Conservation (phyloP, 2,329 filamentous ascomycete species). For the Aspergillus ibericus region DNA sequence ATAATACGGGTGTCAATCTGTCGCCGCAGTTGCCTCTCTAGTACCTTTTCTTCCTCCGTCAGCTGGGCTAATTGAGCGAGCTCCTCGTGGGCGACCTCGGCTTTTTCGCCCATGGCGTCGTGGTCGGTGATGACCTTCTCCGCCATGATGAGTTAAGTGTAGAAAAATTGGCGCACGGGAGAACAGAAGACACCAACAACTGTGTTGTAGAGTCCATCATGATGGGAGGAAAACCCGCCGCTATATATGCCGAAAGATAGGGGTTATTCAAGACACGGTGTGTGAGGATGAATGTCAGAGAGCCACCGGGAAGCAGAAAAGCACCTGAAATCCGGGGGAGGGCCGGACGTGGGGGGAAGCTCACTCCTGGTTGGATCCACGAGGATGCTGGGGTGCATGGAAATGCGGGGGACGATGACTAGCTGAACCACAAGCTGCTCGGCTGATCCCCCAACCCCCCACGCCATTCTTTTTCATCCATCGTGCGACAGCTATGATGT, state of each 20-base stretch:
- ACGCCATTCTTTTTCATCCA: neutral
- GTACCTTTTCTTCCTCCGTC: constrained; percentile 33
- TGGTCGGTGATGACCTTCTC: constrained; percentile 11
- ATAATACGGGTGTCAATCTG: constrained; percentile 42
- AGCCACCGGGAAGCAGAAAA: neutral
- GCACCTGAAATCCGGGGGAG: neutral
- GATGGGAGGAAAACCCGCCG: neutral
- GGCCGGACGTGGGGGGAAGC: neutral
- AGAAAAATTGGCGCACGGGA: too few relatives aligned
- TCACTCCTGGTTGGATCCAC: neutral
- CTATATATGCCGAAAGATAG: neutral
- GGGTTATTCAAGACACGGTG: neutral
- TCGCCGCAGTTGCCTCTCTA: constrained; percentile 40
- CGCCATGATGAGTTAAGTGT: constrained; percentile 1
- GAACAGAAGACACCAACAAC: neutral
- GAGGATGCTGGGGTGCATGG: neutral
- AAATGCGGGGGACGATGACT: neutral
- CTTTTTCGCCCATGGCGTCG: constrained; percentile 20
- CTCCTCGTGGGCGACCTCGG: constrained; percentile 22
- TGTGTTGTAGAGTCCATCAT: neutral
- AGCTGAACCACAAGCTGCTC: neutral
- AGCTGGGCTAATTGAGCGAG: constrained; percentile 37
- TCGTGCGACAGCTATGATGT: neutral
- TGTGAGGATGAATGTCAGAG: neutral
- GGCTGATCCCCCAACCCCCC: neutral